Base-by-base conservation (phyloP, 2,329 filamentous ascomycete species). In the Chaetomium sp. region DNA sequence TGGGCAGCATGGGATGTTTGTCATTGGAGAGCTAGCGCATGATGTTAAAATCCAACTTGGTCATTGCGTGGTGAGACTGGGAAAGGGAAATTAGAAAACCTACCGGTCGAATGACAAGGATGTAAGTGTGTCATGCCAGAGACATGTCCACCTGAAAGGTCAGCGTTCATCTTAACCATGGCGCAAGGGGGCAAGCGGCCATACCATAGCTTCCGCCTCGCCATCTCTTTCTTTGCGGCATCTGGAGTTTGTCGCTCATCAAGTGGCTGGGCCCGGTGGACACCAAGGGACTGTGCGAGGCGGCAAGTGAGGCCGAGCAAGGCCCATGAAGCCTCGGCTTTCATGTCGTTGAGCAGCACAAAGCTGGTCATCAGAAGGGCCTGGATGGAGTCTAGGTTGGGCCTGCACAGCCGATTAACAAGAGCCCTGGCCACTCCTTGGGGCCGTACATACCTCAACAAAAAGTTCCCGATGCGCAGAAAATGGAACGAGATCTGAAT, bases 341-440 rank as follows among this genome's bases (percentile, higher is more conserved):
- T 86, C 83, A 86, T 86, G 57, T 86, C 83, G 61, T 86, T 86
- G 33, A 85, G 71, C 2, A 86, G 71, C 2, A 84, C 82, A 59
- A 86, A 85, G 35, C 81, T 78, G 4, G 81, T 81, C 44, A 86
- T 75, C 1, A 86, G 71, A 42, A 86, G 70, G 1, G 82, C 82
- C 65, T 86, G 83, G 33, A 86, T 82, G 4, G 82, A 84, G 65
- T 86, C 82, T 41, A 86, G 76, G 0, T 84, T 85, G 1, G 83
- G 83, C 36, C 79, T 81, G 53, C 4, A n/a, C n/a, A 12, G 49
- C 45, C 10, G 46, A 46, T 44, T 8, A 42, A 14, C 40, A n/a
- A n/a, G 14, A 14, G 40, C 10, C 12, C 6, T 12, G 40, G 14
- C 5, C 6, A 14, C 6, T 8, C 8, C 32, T 10, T 19, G 12